Percentiles rank a stretch among this genome's conserved stretches.
Conservation (phyloP, 768 basidiomycete genomes). For the Pleurotus pulmonarius region DNA sequence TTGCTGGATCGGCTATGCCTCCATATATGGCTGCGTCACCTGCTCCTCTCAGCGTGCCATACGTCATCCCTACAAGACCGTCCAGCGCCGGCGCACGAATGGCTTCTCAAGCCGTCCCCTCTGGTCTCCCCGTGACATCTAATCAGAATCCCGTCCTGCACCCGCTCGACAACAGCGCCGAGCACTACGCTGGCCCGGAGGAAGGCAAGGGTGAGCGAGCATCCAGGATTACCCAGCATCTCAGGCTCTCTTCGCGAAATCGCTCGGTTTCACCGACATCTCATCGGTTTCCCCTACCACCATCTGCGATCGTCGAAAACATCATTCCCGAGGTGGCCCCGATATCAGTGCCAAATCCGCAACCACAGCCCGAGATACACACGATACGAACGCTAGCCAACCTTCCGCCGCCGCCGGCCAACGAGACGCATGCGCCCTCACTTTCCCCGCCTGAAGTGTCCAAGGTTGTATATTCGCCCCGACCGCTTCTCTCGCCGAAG, state of each 20-base stretch:
- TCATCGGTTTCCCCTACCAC: slow-evolving; percentile 45
- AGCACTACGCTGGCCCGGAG: slow-evolving; percentile 32
- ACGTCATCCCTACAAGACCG: slow-evolving; percentile 34
- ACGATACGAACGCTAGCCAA: background rate
- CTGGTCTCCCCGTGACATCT: slow-evolving; percentile 32
- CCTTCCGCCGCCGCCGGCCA: slow-evolving; percentile 8
- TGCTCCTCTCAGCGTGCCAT: slow-evolving; percentile 16
- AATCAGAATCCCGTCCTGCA: slow-evolving; percentile 25
- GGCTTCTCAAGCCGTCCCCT: slow-evolving; percentile 21
- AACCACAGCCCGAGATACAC: background rate
- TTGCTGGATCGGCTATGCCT: slow-evolving; percentile 13
- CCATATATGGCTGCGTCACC: slow-evolving; percentile 14
- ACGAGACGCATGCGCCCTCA: slow-evolving; percentile 12
- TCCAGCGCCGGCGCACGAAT: slow-evolving; percentile 43
- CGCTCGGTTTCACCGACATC: slow-evolving; percentile 62
- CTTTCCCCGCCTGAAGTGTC: slow-evolving; percentile 19
- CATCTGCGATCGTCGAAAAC: slow-evolving; percentile 8
- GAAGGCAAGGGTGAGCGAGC: slow-evolving; percentile 62
- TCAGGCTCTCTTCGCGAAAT: slow-evolving; percentile 52
- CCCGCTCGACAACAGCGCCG: slow-evolving; percentile 18
- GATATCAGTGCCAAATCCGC: slow-evolving; percentile 9
- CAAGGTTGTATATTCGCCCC: slow-evolving; percentile 55
- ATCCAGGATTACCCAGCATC: slow-evolving; percentile 54
- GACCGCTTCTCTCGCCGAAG: slow-evolving; percentile 67
- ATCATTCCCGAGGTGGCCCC: slow-evolving; percentile 12